These are phyloP conservation scores for Microbotryum saponariae DNA, from an alignment of 1,284 basidiomycete genomes.

Conservation along the genomic window DNA sequence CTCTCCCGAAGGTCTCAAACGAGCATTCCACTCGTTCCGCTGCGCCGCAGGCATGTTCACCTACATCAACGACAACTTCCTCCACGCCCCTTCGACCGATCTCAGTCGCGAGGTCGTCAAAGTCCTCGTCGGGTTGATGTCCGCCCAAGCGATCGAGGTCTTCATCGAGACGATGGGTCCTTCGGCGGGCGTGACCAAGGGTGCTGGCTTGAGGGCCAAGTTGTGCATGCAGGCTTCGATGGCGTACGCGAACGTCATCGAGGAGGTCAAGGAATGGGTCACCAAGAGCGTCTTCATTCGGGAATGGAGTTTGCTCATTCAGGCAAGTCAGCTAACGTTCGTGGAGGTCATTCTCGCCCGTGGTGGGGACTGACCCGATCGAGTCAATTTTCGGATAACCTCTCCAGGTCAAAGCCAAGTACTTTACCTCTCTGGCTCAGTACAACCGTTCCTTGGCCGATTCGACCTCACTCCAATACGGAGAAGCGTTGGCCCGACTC, in stretches of 20 bases:
- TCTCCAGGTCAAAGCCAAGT: conserved; percentile 74
- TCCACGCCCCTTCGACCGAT: conserved; percentile 97
- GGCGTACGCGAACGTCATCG: conserved; percentile 69
- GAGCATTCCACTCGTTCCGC: conserved; percentile 84
- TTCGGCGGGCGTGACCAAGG: conserved; percentile 72
- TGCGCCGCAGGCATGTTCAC: conserved; percentile 95
- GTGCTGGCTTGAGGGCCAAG: conserved; percentile 68
- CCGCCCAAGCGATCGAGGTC: conserved; percentile 91
- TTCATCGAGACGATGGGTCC: conserved; percentile 81
- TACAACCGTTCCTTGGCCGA: conserved; percentile 81
- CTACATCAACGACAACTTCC: conserved; percentile 99
- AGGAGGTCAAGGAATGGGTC: conserved; percentile 92
- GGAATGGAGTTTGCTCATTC: conserved; percentile 82
- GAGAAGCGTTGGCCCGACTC: conserved; percentile 74
- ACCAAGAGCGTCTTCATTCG: conserved; percentile 90
- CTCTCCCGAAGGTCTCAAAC: conserved; percentile 89
- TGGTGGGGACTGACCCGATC: too few species aligned
- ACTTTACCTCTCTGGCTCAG: conserved; percentile 77
- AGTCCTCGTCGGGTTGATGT: conserved; percentile 73
- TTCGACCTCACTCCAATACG: conserved; percentile 67
- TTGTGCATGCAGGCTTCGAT: conserved; percentile 74
- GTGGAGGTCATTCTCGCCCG: neutral
- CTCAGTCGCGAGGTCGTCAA: conserved; percentile 90
- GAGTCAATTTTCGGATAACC: neutral
- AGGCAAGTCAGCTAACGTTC: conserved; percentile 48